Evolutionary conservation across 768 basidiomycete genomes (phyloP).

Genomic region (Sarcodon sp.): DNA sequence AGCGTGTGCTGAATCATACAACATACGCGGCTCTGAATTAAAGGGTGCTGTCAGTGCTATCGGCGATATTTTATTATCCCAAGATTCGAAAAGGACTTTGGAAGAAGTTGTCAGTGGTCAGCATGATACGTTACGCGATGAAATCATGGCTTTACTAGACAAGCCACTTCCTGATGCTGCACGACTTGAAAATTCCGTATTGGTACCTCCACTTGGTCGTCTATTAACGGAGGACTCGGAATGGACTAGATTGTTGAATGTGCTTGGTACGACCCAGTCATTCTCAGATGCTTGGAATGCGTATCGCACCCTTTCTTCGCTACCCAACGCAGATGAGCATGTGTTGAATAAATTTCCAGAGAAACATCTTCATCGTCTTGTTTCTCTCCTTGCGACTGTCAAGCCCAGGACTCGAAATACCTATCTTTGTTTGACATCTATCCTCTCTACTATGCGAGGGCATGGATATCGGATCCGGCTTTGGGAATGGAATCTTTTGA

Average conservation of each 20-base stretch:
- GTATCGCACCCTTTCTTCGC: slow-evolving; percentile 21
- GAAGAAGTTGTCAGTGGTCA: too few relatives aligned
- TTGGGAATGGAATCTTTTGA: slow-evolving; percentile 69
- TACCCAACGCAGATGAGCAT: slow-evolving; percentile 4
- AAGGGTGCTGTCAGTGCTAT: background rate
- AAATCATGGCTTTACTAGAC: background rate
- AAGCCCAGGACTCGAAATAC: slow-evolving; percentile 43
- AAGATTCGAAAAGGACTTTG: background rate
- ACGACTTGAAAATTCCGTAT: background rate
- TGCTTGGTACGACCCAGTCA: slow-evolving; percentile 20
- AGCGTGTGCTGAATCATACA: background rate
- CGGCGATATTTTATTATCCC: background rate
- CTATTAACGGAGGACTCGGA: background rate
- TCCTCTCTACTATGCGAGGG: slow-evolving; percentile 42
- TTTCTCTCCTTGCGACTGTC: slow-evolving; percentile 40
- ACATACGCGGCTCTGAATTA: background rate
- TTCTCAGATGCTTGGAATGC: slow-evolving; percentile 28
- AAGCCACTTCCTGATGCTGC: background rate
- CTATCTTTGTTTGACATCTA: slow-evolving; percentile 58
- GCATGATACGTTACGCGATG: background rate
- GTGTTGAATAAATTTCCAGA: slow-evolving; percentile 14
- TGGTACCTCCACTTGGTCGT: background rate
- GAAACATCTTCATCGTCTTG: slow-evolving; percentile 45
- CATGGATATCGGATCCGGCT: slow-evolving; percentile 39
- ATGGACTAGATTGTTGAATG: slow-evolving; percentile 10